Evolutionary conservation across 2,329 filamentous ascomycete genomes (phyloP).

Genomic region (Myriosclerotinia scirpicola): DNA sequence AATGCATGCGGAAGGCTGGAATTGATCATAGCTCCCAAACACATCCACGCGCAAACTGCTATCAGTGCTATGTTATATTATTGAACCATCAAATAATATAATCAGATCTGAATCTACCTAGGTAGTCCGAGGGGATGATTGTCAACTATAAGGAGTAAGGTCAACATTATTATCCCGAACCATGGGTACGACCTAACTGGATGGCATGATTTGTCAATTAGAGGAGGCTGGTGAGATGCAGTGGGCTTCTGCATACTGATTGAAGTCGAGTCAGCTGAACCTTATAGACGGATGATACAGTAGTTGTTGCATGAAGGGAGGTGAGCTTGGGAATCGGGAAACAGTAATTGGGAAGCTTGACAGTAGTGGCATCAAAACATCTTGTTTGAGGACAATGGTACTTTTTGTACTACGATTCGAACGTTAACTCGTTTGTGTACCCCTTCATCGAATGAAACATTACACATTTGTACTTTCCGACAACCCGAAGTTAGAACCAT

Average conservation of each 20-base stretch:
- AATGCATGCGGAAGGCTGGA: neutral
- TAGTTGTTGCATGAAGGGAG: too few species aligned
- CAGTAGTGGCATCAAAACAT: neutral
- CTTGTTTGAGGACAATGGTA: neutral
- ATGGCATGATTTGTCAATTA: neutral
- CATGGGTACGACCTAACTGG: neutral
- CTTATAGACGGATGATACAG: neutral
- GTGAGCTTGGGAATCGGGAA: too few species aligned
- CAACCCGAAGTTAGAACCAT: neutral
- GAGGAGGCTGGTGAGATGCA: slow-evolving; percentile 1
- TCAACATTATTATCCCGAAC: slow-evolving; percentile 1
- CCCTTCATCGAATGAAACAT: neutral
- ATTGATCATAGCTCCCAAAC: slow-evolving; percentile 10
- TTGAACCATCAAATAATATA: slow-evolving; percentile 5
- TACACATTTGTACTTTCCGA: neutral
- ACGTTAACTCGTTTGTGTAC: neutral
- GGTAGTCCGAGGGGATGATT: neutral
- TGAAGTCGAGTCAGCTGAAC: neutral
- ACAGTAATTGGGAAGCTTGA: neutral
- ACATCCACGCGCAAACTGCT: neutral
- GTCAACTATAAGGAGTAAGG: neutral
- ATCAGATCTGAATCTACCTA: neutral
- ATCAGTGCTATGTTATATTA: neutral
- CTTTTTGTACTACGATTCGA: neutral
- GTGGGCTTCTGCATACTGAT: slow-evolving; percentile 10